Conservation (phyloP, 2,329 filamentous ascomycete species). For the Pyrenophora tritici-repentis region DNA sequence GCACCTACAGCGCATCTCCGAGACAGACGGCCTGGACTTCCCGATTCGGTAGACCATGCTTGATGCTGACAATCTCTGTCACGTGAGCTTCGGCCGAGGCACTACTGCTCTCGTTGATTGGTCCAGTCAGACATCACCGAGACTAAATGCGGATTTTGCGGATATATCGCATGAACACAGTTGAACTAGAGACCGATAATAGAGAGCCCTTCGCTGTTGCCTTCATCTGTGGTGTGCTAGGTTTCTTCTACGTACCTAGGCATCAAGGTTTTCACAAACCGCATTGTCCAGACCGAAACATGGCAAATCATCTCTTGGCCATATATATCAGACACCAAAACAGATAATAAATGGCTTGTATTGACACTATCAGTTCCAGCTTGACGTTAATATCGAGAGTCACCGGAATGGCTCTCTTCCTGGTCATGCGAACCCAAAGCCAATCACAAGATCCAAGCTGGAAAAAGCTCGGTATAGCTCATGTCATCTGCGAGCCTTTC, state of each 20-base stretch:
- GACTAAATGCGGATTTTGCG: background rate
- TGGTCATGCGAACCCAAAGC: background rate
- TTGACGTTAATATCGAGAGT: background rate
- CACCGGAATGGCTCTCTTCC: background rate
- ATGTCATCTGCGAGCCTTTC: background rate
- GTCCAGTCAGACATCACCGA: background rate
- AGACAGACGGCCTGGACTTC: background rate
- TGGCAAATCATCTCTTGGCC: no score
- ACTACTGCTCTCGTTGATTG: background rate
- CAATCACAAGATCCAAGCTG: conserved; percentile 1
- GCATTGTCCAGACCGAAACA: no score
- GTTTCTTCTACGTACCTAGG: no score
- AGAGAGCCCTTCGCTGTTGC: background rate
- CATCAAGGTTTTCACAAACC: no score
- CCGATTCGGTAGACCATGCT: background rate
- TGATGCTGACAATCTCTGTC: conserved; percentile 2
- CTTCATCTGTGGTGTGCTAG: background rate
- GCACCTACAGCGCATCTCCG: background rate
- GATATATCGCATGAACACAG: background rate
- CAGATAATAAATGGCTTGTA: no score
- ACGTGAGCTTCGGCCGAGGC: conserved; percentile 6
- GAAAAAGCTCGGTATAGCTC: no score
- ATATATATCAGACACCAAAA: no score
- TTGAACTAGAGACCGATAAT: background rate
- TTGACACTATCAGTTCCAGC: no score